Base-by-base conservation (phyloP, 768 basidiomycete genomes). In the Kondoa subrosea region DNA sequence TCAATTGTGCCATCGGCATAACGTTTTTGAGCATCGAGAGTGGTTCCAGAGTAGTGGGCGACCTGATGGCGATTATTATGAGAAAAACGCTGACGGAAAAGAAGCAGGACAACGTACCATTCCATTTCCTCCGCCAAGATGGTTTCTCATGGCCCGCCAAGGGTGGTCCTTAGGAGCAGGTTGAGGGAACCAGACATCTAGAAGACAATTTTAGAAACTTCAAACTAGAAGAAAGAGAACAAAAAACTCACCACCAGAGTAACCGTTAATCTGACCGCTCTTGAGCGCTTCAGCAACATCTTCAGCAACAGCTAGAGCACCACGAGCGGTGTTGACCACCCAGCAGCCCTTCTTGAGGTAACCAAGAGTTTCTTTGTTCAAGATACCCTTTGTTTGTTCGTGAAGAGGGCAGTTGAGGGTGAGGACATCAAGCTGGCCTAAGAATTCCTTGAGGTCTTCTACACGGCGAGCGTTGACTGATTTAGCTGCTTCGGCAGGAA, bases 261-360 rank as follows among this genome's bases (percentile, higher is more conserved):
- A 78, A 12, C 86, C 90, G 66, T 79, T 76, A 70, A 92, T 77
- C 32, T 88, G 87, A 21, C 90, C 90, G 65, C 82, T 84, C 79
- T 83, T 81, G 67, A 93, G 76, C 15, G 90, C 89, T 0, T 76
- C 84, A 2, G 85, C 85, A 68, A 92, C 85, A 57, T 84, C 89
- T 70, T 89, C 84, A 72, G 84, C 84, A 78, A 89, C 85, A 76
- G 87, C 89, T 74, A 93, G 90, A 56, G 91, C 91, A 57, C 91
- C 91, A 72, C 69, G 65, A 57, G 71, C 72, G 2, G 74, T 75
- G 83, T 93, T 93, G 75, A 93, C 86, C 73, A 92, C 83, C 87
- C 87, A 91, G 17, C 89, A 83, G 62, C 89, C 90, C 76, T 87
- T 86, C 82, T 93, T 93, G 83, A 92, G 87, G 79, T 88, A 87